Percentiles rank a stretch among this genome's conserved stretches.
Conservation (phyloP, 75 land plant species). For the Cunninghamia lanceolata region DNA sequence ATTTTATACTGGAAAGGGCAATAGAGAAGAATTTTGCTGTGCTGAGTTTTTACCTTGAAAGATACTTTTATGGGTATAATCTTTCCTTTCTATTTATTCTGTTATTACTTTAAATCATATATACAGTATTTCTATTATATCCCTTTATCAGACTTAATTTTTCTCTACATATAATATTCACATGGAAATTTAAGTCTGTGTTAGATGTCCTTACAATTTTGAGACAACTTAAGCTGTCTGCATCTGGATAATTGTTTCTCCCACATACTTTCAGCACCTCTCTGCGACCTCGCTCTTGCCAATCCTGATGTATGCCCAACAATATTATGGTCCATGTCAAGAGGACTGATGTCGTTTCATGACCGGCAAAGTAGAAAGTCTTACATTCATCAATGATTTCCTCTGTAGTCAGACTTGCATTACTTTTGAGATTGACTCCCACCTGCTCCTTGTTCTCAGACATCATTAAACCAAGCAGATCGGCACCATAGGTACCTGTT, state of each 20-base stretch:
- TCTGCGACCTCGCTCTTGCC: conserved; percentile 53
- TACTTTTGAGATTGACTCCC: background rate
- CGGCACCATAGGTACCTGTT: background rate
- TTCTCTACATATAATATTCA: no score
- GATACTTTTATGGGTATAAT: no score
- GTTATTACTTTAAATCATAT: no score
- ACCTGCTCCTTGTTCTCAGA: conserved; percentile 19
- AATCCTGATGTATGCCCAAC: conserved; percentile 51
- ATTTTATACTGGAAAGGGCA: no score
- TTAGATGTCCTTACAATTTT: conserved; percentile 44
- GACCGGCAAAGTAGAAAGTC: conserved; percentile 32
- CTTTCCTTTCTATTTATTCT: no score
- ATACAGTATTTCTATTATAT: no score
- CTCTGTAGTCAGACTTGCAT: background rate
- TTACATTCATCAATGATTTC: conserved; percentile 28
- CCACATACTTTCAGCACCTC: conserved; percentile 46
- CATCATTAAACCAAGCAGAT: conserved; percentile 28
- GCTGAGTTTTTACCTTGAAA: no score
- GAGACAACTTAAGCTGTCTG: conserved; percentile 32
- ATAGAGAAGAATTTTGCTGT: no score
- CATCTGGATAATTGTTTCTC: conserved; percentile 10
- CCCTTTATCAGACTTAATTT: no score
- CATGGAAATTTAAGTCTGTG: background rate
- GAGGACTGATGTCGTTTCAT: conserved; percentile 19
- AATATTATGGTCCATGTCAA: conserved; percentile 52